Evolutionary conservation across 2,329 filamentous ascomycete species (phyloP).

Genomic region (Neofusicoccum kwambonambiense): DNA sequence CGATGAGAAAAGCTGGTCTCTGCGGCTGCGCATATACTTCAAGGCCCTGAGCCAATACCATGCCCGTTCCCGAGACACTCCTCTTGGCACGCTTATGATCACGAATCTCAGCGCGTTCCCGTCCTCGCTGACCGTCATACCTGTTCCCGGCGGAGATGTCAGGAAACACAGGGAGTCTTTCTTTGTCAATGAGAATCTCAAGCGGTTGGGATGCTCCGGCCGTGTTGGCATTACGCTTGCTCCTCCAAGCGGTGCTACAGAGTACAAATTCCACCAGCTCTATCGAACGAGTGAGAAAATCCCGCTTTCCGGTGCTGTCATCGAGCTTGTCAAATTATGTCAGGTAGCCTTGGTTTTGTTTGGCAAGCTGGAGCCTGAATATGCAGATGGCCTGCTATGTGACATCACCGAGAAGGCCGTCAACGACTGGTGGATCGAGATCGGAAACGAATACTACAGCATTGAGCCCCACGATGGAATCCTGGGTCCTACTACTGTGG

Average conservation of each 20-base stretch:
- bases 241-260: conserved; percentile 74
- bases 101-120: conserved; percentile 93
- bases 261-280: conserved; percentile 87
- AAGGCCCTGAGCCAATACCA: conserved; percentile 81
- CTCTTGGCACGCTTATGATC: conserved; percentile 82
- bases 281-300: conserved; percentile 86
- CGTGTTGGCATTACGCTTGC: conserved; percentile 80
- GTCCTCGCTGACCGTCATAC: conserved; percentile 86
- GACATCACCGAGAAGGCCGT: conserved; percentile 89
- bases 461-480: conserved; percentile 91
- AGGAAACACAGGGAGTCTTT: conserved; percentile 78
- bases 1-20: conserved; percentile 78
- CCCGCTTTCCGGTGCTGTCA: conserved; percentile 72
- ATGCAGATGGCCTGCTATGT: conserved; percentile 88
- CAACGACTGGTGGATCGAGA: conserved; percentile 93
- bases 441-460: conserved; percentile 88
- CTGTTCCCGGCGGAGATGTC: conserved; percentile 82
- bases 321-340: conserved; percentile 87
- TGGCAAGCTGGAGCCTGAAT: conserved; percentile 80
- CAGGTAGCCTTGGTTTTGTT: conserved; percentile 88
- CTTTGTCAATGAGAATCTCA: conserved; percentile 91
- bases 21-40: conserved; percentile 78
- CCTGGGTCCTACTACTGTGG: conserved; percentile 85
- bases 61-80: conserved; percentile 78
- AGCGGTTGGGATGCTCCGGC: conserved; percentile 87